Percentiles rank a stretch among this genome's conserved stretches.
Evolutionary conservation across 257 asterid genomes (phyloP).

Genomic region (Salvia miltiorrhiza): DNA sequence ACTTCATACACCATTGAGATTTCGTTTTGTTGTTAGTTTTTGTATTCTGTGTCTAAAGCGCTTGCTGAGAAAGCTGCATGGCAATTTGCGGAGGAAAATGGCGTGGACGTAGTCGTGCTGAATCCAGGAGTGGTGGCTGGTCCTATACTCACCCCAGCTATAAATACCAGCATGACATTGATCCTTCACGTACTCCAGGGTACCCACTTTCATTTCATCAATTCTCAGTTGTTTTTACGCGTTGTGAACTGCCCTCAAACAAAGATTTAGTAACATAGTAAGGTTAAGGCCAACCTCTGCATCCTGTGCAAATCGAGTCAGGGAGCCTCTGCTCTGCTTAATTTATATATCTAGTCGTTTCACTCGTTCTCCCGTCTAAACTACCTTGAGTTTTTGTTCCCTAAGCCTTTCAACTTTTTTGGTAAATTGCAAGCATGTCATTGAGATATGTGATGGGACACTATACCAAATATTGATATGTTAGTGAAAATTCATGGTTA

Average conservation of each 20-base stretch:
- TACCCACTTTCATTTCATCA: too few species aligned
- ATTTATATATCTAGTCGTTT: too few species aligned
- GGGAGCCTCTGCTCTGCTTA: too few species aligned
- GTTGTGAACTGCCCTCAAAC: too few species aligned
- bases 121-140: constrained; percentile 48
- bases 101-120: constrained; percentile 74
- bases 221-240: too few species aligned
- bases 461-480: not conserved
- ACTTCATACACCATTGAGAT: not conserved
- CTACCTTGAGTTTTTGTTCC: not conserved
- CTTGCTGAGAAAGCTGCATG: constrained; percentile 92
- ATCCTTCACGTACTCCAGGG: too few species aligned
- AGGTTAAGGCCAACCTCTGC: too few species aligned
- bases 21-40: constrained; percentile 40
- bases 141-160: too few species aligned
- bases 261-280: too few species aligned
- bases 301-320: too few species aligned
- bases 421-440: not conserved
- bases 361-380: too few species aligned
- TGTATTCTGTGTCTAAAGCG: constrained; percentile 87
- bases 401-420: not conserved
- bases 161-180: too few species aligned
- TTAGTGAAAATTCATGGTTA: not conserved
- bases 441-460: not conserved
- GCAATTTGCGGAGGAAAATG: constrained; percentile 72